Evolutionary conservation across 2,329 filamentous ascomycete species (phyloP).

Genomic region (Cercospora citrullina): DNA sequence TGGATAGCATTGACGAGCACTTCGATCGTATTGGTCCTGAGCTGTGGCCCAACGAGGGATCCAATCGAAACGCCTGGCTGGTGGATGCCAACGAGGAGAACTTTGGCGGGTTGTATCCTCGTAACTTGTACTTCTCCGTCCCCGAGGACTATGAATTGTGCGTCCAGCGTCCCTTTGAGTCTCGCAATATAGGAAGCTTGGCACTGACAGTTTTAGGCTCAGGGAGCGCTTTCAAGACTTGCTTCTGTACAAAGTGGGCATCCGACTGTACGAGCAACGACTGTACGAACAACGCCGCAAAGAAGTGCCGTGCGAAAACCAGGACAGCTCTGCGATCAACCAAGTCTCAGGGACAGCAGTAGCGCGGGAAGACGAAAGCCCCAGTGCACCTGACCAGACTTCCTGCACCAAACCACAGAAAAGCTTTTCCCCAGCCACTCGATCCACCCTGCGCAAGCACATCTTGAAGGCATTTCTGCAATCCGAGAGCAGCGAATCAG

Average conservation of each 20-base stretch:
- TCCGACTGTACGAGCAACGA: background rate
- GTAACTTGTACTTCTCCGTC: background rate
- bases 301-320: background rate
- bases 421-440: background rate
- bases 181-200: background rate
- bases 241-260: background rate
- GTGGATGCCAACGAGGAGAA: background rate
- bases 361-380: background rate
- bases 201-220: background rate
- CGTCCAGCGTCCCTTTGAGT: background rate
- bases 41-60: background rate
- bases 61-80: background rate
- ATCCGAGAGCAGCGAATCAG: background rate
- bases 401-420: background rate
- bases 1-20: background rate
- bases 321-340: background rate
- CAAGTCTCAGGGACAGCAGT: background rate
- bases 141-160: background rate
- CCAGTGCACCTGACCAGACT: background rate
- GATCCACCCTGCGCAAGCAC: background rate
- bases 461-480: background rate
- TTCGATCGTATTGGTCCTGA: background rate
- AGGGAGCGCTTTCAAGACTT: background rate
- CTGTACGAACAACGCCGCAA: background rate
- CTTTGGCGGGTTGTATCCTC: background rate